phyloP scores from a whole-genome alignment of 2,329 filamentous ascomycete species.

The Talaromyces sp. region DNA sequence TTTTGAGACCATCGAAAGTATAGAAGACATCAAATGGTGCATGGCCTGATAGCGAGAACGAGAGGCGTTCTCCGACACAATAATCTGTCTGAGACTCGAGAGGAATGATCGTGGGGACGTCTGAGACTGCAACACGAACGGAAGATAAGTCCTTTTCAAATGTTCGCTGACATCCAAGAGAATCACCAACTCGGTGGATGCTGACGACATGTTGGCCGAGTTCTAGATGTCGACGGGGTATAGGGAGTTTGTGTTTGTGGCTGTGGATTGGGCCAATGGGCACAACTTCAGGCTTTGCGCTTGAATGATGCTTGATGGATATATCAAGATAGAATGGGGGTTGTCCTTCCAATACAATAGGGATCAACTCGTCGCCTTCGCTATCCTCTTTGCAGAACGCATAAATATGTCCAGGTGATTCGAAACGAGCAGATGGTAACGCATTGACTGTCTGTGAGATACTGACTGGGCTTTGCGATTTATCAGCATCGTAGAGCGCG shows the following conservation, averaged over 20 bases:
- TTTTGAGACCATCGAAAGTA: constrained; percentile 73
- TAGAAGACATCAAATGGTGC: constrained; percentile 93
- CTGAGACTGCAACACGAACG: constrained; percentile 88
- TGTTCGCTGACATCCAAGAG: constrained; percentile 78
- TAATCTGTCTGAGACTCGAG: constrained; percentile 83
- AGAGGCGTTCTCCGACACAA: constrained; percentile 92
- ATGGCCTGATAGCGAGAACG: constrained; percentile 85
- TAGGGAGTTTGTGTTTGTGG: constrained; percentile 73
- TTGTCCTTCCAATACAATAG: constrained; percentile 76
- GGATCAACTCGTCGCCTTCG: constrained; percentile 79
- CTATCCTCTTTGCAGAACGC: constrained; percentile 90
- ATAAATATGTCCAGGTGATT: constrained; percentile 85
- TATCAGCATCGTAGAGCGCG: constrained; percentile 76
- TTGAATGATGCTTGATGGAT: constrained; percentile 87
- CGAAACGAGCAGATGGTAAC: constrained; percentile 77
- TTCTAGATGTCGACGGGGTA: constrained; percentile 80
- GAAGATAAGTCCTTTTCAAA: constrained; percentile 69
- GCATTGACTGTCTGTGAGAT: constrained; percentile 82
- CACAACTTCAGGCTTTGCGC: constrained; percentile 74
- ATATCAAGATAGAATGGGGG: constrained; percentile 89
- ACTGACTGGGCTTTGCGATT: constrained; percentile 63
- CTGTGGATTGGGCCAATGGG: constrained; percentile 75
- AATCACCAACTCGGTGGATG: constrained; percentile 85
- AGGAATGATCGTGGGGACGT: constrained; percentile 86
- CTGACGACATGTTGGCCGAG: constrained; percentile 86